These are phyloP conservation scores for Malus hybrid DNA, from an alignment of 331 rosid species.

Conservation along the genomic window DNA sequence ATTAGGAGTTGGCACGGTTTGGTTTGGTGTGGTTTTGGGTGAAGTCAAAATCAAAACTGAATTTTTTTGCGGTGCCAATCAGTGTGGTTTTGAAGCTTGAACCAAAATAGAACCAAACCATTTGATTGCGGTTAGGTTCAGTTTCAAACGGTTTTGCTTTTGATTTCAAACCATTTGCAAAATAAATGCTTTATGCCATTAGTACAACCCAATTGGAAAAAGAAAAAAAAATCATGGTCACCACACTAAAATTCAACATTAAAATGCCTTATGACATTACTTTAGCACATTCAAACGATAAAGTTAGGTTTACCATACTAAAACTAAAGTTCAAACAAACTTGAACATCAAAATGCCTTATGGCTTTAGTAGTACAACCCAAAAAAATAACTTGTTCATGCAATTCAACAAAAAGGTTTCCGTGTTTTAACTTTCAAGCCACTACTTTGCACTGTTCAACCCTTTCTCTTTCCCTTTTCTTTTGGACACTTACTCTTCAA, in stretches of 20 bases:
- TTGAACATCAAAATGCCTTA: neutral
- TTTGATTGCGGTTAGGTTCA: neutral
- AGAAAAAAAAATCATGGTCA: neutral
- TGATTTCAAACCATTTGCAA: neutral
- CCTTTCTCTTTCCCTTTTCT: neutral
- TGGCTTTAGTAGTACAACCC: no score
- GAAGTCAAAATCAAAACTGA: no score
- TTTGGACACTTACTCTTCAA: neutral
- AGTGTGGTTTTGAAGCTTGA: neutral
- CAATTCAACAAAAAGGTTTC: neutral
- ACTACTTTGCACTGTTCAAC: neutral
- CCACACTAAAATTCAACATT: neutral
- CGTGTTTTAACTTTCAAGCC: no score
- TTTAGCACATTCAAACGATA: no score
- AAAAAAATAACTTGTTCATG: neutral
- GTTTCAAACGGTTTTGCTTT: no score
- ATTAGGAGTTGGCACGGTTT: no score
- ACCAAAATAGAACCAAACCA: no score
- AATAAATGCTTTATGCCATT: neutral
- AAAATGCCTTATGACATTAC: no score
- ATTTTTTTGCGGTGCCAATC: no score
- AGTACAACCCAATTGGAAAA: no score
- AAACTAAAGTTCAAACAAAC: neutral
- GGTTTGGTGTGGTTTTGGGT: no score
- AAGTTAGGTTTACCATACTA: neutral